A percentile compares a stretch with the other conserved stretches of the same genome.
These are phyloP conservation scores for Fusarium anguioides DNA, from an alignment of 2,329 filamentous ascomycete species.

Conservation along the genomic window DNA sequence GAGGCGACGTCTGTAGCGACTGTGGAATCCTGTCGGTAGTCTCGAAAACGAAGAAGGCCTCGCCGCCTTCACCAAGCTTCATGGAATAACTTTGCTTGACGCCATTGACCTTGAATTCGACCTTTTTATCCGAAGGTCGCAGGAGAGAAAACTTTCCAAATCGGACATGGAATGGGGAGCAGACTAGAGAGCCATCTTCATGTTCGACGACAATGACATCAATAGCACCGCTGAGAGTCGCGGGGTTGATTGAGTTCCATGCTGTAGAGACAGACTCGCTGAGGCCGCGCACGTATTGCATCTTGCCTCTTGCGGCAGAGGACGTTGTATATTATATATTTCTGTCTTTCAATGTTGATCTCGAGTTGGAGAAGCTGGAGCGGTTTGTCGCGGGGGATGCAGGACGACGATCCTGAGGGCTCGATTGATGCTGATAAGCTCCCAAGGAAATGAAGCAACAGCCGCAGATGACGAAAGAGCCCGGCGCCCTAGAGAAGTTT, in stretches of 20 bases:
- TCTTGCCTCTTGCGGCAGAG: slow-evolving; percentile 53
- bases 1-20: slow-evolving; percentile 91
- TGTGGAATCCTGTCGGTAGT: slow-evolving; percentile 93
- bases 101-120: slow-evolving; percentile 96
- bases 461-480: slow-evolving; percentile 4
- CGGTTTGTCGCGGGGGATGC: slow-evolving; percentile 31
- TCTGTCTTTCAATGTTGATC: background rate
- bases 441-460: slow-evolving; percentile 9
- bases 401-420: slow-evolving; percentile 27
- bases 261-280: slow-evolving; percentile 97
- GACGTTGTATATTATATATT: slow-evolving; percentile 5
- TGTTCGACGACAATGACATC: slow-evolving; percentile 99
- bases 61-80: slow-evolving; percentile 97
- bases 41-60: slow-evolving; percentile 99
- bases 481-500: slow-evolving; percentile 21
- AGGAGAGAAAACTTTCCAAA: slow-evolving; percentile 98
- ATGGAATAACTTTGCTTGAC: slow-evolving; percentile 93
- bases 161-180: slow-evolving; percentile 97
- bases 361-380: slow-evolving; percentile 9
- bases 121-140: slow-evolving; percentile 97
- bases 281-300: slow-evolving; percentile 98
- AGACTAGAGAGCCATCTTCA: slow-evolving; percentile 87
- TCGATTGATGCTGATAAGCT: slow-evolving; percentile 7
- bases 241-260: slow-evolving; percentile 99
- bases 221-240: slow-evolving; percentile 96